These are phyloP conservation scores for Calonectria pseudoreteaudii DNA, from an alignment of 2,329 filamentous ascomycete species.

Conservation along the genomic window DNA sequence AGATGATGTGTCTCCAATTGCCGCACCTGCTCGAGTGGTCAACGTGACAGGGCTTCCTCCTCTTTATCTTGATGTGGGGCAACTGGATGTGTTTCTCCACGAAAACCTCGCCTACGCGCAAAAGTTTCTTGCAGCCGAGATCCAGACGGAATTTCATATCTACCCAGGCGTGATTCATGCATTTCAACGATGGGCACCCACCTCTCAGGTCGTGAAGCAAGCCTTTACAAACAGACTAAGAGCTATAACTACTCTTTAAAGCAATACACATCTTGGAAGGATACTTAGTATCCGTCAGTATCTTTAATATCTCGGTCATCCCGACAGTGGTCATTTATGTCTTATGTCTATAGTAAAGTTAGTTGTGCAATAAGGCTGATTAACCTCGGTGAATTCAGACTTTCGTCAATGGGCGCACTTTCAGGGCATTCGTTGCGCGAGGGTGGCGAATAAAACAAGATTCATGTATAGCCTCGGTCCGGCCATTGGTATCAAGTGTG, in stretches of 20 bases:
- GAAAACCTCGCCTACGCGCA: constrained; percentile 14
- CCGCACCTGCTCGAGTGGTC: constrained; percentile 1
- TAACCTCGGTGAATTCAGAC: too few species aligned
- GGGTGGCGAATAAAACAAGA: too few species aligned
- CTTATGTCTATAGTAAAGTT: too few species aligned
- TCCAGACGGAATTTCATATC: constrained; percentile 21
- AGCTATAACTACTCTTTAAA: neutral
- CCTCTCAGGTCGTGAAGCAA: constrained; percentile 18
- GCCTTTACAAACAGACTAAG: constrained; percentile 9
- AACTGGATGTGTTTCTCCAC: constrained; percentile 13
- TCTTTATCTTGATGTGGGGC: constrained; percentile 15
- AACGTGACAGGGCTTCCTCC: constrained; percentile 10
- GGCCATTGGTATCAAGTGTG: neutral
- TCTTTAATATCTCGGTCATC: too few species aligned
- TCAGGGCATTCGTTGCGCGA: neutral
- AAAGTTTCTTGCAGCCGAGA: constrained; percentile 4
- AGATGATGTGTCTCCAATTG: neutral
- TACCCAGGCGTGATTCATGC: constrained; percentile 22
- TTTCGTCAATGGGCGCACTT: too few species aligned
- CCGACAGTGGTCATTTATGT: too few species aligned
- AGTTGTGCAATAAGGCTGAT: too few species aligned
- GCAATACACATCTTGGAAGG: too few species aligned
- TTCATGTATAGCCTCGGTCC: neutral
- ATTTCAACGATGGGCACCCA: constrained; percentile 12
- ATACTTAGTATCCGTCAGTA: too few species aligned